phyloP scores from a whole-genome alignment of 495 filamentous ascomycete species.

The Talaromyces ruber region DNA sequence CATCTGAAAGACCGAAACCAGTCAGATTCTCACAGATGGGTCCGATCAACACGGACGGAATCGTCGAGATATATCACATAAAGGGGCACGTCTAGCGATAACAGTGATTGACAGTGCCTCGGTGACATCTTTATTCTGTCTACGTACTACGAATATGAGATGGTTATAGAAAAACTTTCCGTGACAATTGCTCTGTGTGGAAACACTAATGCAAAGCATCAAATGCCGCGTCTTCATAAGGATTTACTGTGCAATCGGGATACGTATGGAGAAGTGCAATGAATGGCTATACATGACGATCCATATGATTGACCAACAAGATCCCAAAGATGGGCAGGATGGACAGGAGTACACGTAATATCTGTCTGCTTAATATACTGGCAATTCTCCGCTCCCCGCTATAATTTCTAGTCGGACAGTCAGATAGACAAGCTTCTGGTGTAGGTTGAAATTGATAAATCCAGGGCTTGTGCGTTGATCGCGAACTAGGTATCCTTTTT shows the following conservation, averaged over 20 bases:
- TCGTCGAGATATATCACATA: background rate
- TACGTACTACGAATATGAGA: too few species aligned
- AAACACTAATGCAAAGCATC: background rate
- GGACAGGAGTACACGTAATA: background rate
- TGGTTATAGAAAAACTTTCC: background rate
- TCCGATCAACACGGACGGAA: background rate
- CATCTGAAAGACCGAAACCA: background rate
- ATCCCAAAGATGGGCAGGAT: background rate
- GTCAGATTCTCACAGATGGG: background rate
- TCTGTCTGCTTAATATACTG: background rate
- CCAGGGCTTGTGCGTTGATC: background rate
- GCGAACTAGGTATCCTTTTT: background rate
- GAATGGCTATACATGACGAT: background rate
- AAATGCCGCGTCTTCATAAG: background rate
- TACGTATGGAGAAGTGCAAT: background rate
- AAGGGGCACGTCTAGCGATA: background rate
- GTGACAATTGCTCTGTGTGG: background rate
- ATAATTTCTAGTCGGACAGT: too few species aligned
- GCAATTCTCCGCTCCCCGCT: background rate
- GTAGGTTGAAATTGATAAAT: background rate
- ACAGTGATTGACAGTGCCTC: too few species aligned
- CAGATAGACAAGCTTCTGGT: background rate
- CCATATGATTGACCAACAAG: background rate
- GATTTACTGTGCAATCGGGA: background rate
- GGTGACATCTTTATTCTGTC: background rate